Base-by-base conservation (phyloP, 2,329 filamentous ascomycete genomes). In the Monosporascus sp. region DNA sequence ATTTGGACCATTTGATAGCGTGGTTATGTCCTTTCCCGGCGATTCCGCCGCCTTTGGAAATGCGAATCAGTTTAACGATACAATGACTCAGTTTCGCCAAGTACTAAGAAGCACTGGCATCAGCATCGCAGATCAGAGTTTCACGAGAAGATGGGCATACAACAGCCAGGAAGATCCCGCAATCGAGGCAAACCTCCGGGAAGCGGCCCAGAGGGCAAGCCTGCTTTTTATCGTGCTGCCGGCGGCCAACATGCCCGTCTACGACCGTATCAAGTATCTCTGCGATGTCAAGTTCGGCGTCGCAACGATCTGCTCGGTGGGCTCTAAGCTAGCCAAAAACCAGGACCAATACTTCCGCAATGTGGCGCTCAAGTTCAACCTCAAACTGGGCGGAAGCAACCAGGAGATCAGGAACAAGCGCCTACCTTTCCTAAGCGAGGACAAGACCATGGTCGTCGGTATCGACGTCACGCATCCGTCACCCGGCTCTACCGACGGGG, bases 401-500 rank as follows among this genome's bases (percentile, higher is more conserved):
- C 84, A 88, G 54, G 61, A 65, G 0, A 65, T 89, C 1, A 61
- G 70, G 2, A 58, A 69, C 11, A 61, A 64, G 0, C 72, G 79
- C 51, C 71, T 83, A 3, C 75, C 76, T 3, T 70, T 85, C 0
- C 66, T 85, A 49, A 64, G 64, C 7, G 74, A 83, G 44, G 73
- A 75, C 1, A 80, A 81, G 55, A 89, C 86, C 0, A 90, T 90
- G 80, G 68, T 90, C 5, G 80, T 90, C 22, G 86, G 88, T 0
- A 79, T 89, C 24, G 87, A 90, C 62, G 87, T 91, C 0, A 90
- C 87, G 0, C 86, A 90, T 61, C 86, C 86, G 0, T 86, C 86
- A 0, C 86, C 86, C 0, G 82, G 81, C 0, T 86, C 84, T 1
- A 64, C 74, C 0, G 65, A 72, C 0, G 63, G 63, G 0, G 82